phyloP scores from a whole-genome alignment of 1,284 basidiomycete genomes.

The Flammula alnicola region DNA sequence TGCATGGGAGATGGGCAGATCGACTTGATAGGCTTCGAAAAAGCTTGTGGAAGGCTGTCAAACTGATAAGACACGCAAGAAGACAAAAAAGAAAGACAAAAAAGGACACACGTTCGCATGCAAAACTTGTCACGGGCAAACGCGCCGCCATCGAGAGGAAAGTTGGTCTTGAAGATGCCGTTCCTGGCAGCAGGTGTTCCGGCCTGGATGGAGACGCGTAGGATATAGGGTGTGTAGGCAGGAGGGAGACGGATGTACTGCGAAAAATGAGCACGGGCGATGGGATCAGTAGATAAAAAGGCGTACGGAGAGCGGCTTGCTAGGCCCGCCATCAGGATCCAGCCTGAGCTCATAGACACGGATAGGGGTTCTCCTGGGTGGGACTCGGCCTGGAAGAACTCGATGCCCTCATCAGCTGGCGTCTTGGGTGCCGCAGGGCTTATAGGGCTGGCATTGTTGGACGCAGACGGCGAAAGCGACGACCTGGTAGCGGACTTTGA shows the following conservation, averaged over 20 bases:
- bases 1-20: conserved; percentile 92
- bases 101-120: conserved; percentile 75
- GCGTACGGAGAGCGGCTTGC: conserved; percentile 81
- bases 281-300: conserved; percentile 1
- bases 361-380: conserved; percentile 65
- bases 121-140: conserved; percentile 83
- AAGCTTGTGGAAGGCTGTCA: conserved; percentile 74
- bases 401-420: conserved; percentile 89
- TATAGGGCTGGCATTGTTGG: conserved; percentile 16
- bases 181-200: conserved; percentile 88
- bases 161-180: conserved; percentile 92
- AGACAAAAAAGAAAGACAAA: conserved; percentile 23
- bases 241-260: conserved; percentile 96
- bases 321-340: conserved; percentile 89
- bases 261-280: conserved; percentile 7
- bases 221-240: conserved; percentile 85
- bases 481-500: conserved; percentile 19
- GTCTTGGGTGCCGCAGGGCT: conserved; percentile 71
- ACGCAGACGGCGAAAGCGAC: conserved; percentile 6
- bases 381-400: conserved; percentile 76
- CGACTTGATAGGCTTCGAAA: conserved; percentile 90
- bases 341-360: conserved; percentile 85
- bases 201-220: conserved; percentile 88
- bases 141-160: conserved; percentile 86
- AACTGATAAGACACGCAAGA: conserved; percentile 17